Conservation (phyloP, 2,329 filamentous ascomycete species). For the Tolypocladium amazonense region DNA sequence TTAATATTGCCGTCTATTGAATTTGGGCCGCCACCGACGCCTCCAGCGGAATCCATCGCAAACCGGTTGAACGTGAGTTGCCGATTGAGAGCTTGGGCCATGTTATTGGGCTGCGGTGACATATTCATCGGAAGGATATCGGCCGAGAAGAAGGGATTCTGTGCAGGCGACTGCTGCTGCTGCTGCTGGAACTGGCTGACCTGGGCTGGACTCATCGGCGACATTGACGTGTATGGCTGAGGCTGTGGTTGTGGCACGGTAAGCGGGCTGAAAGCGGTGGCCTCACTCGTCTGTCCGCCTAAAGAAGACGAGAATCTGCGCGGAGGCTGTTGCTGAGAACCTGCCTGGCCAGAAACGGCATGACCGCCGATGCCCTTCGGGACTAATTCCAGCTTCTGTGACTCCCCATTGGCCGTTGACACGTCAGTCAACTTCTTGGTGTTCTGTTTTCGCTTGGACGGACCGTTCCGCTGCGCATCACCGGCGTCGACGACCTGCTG, state of each 20-base stretch:
- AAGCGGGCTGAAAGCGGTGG: conserved; percentile 28
- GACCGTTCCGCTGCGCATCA: conserved; percentile 11
- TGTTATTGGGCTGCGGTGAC: conserved; percentile 34
- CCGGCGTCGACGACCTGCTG: conserved; percentile 38
- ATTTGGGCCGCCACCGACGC: conserved; percentile 23
- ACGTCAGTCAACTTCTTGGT: conserved; percentile 22
- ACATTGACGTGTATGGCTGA: conserved; percentile 34
- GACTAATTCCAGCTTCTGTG: neutral
- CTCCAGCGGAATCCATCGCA: conserved; percentile 34
- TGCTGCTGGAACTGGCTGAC: conserved; percentile 27
- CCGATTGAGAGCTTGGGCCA: conserved; percentile 61
- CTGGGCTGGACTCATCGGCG: conserved; percentile 41
- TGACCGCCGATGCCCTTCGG: conserved; percentile 4
- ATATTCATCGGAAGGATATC: conserved; percentile 44
- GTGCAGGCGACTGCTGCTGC: conserved; percentile 16
- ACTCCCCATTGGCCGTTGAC: conserved; percentile 1
- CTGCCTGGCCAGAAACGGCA: conserved; percentile 2
- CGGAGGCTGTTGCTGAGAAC: conserved; percentile 8
- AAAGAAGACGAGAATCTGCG: conserved; percentile 32
- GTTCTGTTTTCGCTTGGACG: conserved; percentile 23
- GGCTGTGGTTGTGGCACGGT: conserved; percentile 29
- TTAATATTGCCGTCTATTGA: conserved; percentile 26
- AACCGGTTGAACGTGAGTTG: conserved; percentile 71
- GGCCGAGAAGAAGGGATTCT: conserved; percentile 33
- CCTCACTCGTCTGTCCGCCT: conserved; percentile 28